A percentile compares a stretch with the other conserved stretches of the same genome.
Evolutionary conservation across 495 filamentous ascomycete genomes (phyloP).

Genomic region (Penicillium steckii): DNA sequence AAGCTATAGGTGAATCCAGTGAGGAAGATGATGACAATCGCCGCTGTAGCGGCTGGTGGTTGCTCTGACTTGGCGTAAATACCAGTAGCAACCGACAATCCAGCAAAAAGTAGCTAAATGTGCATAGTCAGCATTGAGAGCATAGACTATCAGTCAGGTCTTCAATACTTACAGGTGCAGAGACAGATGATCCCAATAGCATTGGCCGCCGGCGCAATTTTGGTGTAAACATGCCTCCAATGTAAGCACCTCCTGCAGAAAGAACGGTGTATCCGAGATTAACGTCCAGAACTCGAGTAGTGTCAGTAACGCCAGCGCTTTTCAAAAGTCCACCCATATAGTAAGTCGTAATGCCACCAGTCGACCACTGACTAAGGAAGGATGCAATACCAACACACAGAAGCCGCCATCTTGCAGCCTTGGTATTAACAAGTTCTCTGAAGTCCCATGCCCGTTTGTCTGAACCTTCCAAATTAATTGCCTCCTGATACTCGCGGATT

Average conservation of each 20-base stretch:
- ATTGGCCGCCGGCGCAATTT: constrained; percentile 54
- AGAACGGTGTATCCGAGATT: constrained; percentile 11
- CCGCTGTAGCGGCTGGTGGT: constrained; percentile 42
- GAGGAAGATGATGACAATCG: constrained; percentile 66
- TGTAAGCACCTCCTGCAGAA: constrained; percentile 12
- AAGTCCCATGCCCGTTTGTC: constrained; percentile 72
- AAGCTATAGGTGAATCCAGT: constrained; percentile 64
- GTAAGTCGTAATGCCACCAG: constrained; percentile 66
- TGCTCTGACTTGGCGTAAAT: not conserved
- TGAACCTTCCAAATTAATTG: constrained; percentile 50
- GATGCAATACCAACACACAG: constrained; percentile 43
- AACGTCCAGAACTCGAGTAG: constrained; percentile 21
- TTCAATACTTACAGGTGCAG: constrained; percentile 33
- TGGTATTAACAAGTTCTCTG: constrained; percentile 58
- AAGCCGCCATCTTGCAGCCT: constrained; percentile 53
- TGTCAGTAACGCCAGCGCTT: constrained; percentile 53
- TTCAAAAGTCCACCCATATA: constrained; percentile 58
- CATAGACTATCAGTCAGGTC: not conserved
- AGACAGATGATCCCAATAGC: constrained; percentile 52
- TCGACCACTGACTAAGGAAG: constrained; percentile 66
- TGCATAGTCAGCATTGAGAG: not conserved
- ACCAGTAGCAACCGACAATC: constrained; percentile 58
- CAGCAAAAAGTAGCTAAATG: constrained; percentile 30
- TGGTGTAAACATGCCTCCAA: constrained; percentile 56
- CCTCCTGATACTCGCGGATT: constrained; percentile 56